phyloP scores from a whole-genome alignment of 2,329 filamentous ascomycete species.

The Nigrograna mackinnonii region DNA sequence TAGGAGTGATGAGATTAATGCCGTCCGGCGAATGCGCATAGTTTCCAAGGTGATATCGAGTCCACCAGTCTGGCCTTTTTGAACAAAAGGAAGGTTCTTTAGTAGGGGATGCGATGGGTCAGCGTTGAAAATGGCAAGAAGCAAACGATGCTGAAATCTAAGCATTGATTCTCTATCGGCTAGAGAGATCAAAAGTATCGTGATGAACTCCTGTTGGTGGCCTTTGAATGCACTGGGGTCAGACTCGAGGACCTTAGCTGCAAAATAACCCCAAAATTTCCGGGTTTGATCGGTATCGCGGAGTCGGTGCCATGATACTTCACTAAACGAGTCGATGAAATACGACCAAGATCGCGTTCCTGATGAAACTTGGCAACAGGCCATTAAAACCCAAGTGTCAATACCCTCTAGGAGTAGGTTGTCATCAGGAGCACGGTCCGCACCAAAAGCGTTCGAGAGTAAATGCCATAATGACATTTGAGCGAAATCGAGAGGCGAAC shows the following conservation, averaged over 20 bases:
- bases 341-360: constrained; percentile 56
- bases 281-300: constrained; percentile 49
- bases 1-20: constrained; percentile 59
- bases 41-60: constrained; percentile 56
- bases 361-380: constrained; percentile 49
- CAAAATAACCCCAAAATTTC: constrained; percentile 50
- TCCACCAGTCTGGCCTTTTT: constrained; percentile 33
- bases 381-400: constrained; percentile 59
- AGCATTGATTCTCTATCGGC: constrained; percentile 64
- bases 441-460: constrained; percentile 65
- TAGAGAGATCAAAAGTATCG: constrained; percentile 57
- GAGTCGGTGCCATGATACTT: constrained; percentile 54
- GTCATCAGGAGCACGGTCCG: constrained; percentile 58
- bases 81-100: constrained; percentile 61
- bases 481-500: constrained; percentile 42
- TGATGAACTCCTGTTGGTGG: constrained; percentile 54
- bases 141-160: constrained; percentile 64
- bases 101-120: constrained; percentile 53
- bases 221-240: constrained; percentile 46
- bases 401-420: constrained; percentile 54
- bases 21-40: constrained; percentile 58
- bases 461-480: constrained; percentile 56
- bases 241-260: constrained; percentile 44
- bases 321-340: constrained; percentile 59
- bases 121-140: constrained; percentile 56